These are phyloP conservation scores for Tylopilus plumbeoviolaceoides DNA, from an alignment of 768 basidiomycete species.

Conservation along the genomic window DNA sequence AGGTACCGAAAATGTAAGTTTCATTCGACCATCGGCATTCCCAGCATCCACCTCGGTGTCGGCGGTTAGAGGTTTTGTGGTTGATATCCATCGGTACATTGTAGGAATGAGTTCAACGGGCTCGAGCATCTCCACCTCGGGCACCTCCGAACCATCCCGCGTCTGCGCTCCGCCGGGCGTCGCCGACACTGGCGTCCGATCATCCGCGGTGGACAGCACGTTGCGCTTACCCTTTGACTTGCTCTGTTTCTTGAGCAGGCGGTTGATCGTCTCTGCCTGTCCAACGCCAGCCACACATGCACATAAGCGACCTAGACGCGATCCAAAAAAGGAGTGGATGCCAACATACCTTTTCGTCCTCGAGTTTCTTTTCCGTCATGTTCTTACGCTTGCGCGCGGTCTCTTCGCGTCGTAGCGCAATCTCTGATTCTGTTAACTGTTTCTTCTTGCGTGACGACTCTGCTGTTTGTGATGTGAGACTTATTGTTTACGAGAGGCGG, in stretches of 20 bases:
- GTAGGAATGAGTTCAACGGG: slow-evolving; percentile 43
- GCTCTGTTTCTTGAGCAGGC: slow-evolving; percentile 81
- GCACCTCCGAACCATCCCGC: slow-evolving; percentile 28
- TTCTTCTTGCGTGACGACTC: slow-evolving; percentile 41
- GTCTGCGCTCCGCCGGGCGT: slow-evolving; percentile 27
- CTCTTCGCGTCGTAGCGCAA: slow-evolving; percentile 73
- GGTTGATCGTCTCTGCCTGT: slow-evolving; percentile 85
- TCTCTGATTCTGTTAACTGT: slow-evolving; percentile 64
- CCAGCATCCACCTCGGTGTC: slow-evolving; percentile 2
- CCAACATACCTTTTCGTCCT: slow-evolving; percentile 47
- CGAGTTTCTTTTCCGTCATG: slow-evolving; percentile 31
- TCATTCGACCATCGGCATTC: slow-evolving; percentile 30
- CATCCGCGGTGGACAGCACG: slow-evolving; percentile 46
- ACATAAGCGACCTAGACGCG: neutral
- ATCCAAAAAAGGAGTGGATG: no score
- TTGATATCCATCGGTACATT: slow-evolving; percentile 74
- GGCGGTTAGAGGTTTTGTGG: slow-evolving; percentile 31
- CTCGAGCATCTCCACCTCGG: slow-evolving; percentile 39
- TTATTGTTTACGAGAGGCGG: neutral
- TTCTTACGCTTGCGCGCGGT: slow-evolving; percentile 79
- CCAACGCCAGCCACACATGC: neutral
- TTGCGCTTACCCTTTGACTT: slow-evolving; percentile 59
- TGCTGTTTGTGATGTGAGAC: slow-evolving; percentile 1
- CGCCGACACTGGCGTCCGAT: slow-evolving; percentile 33
- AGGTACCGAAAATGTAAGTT: slow-evolving; percentile 55